Conservation (phyloP, 495 filamentous ascomycete species). For the Talaromyces trachyspermus region DNA sequence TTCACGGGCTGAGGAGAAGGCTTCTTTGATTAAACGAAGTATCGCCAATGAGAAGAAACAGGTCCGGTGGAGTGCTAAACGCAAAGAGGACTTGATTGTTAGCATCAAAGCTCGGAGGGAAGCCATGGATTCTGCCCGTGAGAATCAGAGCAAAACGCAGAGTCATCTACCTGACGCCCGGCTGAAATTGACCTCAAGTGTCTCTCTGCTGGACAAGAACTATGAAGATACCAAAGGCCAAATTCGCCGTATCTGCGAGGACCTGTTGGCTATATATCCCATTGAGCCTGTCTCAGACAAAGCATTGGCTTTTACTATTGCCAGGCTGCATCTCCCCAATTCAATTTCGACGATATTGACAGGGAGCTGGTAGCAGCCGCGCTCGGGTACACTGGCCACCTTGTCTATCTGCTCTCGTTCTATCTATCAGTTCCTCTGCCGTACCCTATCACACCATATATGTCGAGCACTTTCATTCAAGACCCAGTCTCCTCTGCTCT, state of each 20-base stretch:
- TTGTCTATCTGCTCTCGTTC: constrained; percentile 69
- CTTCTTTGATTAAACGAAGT: constrained; percentile 50
- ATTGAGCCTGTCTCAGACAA: constrained; percentile 59
- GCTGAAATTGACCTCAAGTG: constrained; percentile 50
- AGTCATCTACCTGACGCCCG: constrained; percentile 43
- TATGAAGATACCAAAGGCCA: constrained; percentile 66
- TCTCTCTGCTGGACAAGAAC: constrained; percentile 45
- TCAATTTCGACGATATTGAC: constrained; percentile 58
- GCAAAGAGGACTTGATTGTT: constrained; percentile 53
- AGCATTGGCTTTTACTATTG: constrained; percentile 70
- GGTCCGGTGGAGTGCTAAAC: constrained; percentile 51
- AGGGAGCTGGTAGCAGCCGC: constrained; percentile 71
- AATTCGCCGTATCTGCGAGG: constrained; percentile 77
- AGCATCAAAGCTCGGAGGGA: constrained; percentile 58
- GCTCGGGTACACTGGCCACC: constrained; percentile 71
- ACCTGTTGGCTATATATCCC: constrained; percentile 68
- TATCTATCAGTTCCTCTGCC: constrained; percentile 75
- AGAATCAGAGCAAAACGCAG: constrained; percentile 46
- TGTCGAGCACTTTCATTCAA: constrained; percentile 67
- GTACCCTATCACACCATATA: constrained; percentile 66
- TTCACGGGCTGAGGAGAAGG: constrained; percentile 57
- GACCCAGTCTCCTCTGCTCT: constrained; percentile 70
- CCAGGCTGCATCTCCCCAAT: constrained; percentile 68
- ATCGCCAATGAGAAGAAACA: constrained; percentile 56
- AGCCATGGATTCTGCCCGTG: constrained; percentile 57